Evolutionary conservation across 805 yeast genomes (phyloP).

Genomic region (Pichia ethanolica): DNA sequence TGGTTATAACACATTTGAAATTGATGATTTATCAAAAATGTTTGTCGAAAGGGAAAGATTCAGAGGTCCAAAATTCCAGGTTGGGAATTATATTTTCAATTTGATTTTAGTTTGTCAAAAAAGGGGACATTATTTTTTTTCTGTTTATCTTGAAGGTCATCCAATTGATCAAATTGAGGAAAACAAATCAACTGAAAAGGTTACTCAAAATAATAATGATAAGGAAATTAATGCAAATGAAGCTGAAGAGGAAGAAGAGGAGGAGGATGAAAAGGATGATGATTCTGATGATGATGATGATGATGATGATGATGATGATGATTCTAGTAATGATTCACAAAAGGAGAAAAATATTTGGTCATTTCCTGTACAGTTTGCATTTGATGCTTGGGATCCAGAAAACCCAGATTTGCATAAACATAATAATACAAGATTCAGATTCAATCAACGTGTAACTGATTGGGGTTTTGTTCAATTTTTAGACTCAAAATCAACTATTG

Average conservation of each 20-base stretch:
- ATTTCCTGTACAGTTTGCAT: slow-evolving; percentile 85
- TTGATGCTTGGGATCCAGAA: slow-evolving; percentile 76
- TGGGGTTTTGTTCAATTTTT: slow-evolving; percentile 91
- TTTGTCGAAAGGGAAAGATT: slow-evolving; percentile 26
- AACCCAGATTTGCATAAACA: slow-evolving; percentile 53
- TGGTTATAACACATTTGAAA: slow-evolving; percentile 34
- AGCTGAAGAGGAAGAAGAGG: too few relatives aligned
- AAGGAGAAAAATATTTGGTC: slow-evolving; percentile 52
- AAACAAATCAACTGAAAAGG: too few relatives aligned
- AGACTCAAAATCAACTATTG: slow-evolving; percentile 42
- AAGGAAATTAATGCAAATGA: too few relatives aligned
- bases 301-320: too few relatives aligned
- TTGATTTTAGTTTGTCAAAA: slow-evolving; percentile 6
- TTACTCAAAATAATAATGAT: too few relatives aligned
- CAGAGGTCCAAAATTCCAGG: slow-evolving; percentile 38
- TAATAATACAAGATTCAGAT: slow-evolving; percentile 71
- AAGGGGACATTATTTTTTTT: slow-evolving; percentile 37
- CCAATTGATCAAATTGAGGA: slow-evolving; percentile 25
- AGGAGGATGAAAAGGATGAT: too few relatives aligned
- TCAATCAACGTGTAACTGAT: slow-evolving; percentile 67
- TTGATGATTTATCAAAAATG: slow-evolving; percentile 26
- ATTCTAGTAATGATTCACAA: too few relatives aligned
- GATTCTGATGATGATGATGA: too few relatives aligned
- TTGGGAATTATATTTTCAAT: slow-evolving; percentile 37
- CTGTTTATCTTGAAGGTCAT: slow-evolving; percentile 76